Percentiles rank a stretch among this genome's conserved stretches.
Conservation (phyloP, 192 early-diverging fungal species). For the Entomortierella parvispora region DNA sequence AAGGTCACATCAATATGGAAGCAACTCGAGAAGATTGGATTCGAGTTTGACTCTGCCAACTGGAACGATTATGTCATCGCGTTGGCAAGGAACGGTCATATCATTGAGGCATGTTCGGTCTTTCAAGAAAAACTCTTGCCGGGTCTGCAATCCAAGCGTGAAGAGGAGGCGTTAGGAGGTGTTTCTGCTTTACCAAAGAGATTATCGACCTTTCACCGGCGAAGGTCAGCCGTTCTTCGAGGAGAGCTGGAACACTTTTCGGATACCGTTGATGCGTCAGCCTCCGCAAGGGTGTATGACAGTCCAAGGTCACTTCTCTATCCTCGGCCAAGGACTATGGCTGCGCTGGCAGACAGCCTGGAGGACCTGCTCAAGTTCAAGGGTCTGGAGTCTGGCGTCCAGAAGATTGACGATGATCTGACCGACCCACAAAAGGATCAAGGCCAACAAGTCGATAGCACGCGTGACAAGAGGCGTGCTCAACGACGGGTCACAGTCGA, state of each 20-base stretch:
- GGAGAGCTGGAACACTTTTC: constrained; percentile 16
- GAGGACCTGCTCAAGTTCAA: constrained; percentile 17
- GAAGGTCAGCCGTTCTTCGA: no score
- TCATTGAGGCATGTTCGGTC: constrained; percentile 53
- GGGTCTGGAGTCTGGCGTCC: not conserved
- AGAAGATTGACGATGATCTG: constrained; percentile 6
- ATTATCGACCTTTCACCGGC: no score
- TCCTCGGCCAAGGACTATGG: constrained; percentile 46
- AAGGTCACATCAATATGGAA: constrained; percentile 55
- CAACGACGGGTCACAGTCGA: constrained; percentile 15
- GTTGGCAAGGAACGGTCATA: constrained; percentile 37
- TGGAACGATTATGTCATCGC: constrained; percentile 61
- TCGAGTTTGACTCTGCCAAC: constrained; percentile 61
- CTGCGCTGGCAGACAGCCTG: constrained; percentile 34
- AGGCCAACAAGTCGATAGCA: no score
- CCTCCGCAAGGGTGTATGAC: not conserved
- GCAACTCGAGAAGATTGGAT: constrained; percentile 35
- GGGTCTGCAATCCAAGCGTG: constrained; percentile 15
- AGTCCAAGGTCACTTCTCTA: constrained; percentile 13
- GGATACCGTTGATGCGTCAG: not conserved
- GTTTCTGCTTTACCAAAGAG: not conserved
- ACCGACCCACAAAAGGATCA: constrained; percentile 1
- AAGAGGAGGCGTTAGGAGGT: not conserved
- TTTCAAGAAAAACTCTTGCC: constrained; percentile 40
- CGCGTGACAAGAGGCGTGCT: not conserved